These are phyloP conservation scores for Cystobasidium sp. DNA, from an alignment of 1,284 basidiomycete genomes.

Conservation along the genomic window DNA sequence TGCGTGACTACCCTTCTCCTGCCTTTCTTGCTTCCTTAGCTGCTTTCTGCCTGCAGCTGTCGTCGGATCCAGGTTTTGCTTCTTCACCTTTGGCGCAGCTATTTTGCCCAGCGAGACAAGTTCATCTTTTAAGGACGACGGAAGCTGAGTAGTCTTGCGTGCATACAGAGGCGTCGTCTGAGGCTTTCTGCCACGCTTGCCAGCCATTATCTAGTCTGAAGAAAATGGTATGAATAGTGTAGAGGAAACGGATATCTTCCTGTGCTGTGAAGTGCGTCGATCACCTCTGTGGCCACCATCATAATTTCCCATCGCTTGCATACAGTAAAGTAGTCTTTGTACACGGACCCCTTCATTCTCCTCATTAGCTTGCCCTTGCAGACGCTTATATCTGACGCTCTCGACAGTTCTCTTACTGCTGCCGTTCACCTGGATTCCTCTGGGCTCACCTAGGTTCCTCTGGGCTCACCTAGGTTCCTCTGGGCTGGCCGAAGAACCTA, in stretches of 20 bases:
- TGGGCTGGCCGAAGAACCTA: too few relatives aligned
- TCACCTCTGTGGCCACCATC: too few relatives aligned
- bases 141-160: conserved; percentile 41
- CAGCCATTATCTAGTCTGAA: not conserved
- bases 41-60: conserved; percentile 63
- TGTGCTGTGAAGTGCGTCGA: too few relatives aligned
- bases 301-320: too few relatives aligned
- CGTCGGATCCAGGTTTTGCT: conserved; percentile 19
- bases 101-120: conserved; percentile 35
- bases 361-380: too few relatives aligned
- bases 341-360: too few relatives aligned
- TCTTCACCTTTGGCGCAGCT: conserved; percentile 15
- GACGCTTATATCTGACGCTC: too few relatives aligned
- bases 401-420: too few relatives aligned
- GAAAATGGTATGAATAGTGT: not conserved
- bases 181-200: not conserved
- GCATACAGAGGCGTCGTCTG: conserved; percentile 35
- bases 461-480: too few relatives aligned
- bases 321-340: too few relatives aligned
- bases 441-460: too few relatives aligned
- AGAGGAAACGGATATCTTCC: not conserved
- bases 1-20: conserved; percentile 67
- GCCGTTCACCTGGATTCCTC: too few relatives aligned
- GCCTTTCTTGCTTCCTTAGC: conserved; percentile 65
- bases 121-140: conserved; percentile 34